Evolutionary conservation across 2,329 filamentous ascomycete species (phyloP).

Genomic region (Lecanosticta acicola): DNA sequence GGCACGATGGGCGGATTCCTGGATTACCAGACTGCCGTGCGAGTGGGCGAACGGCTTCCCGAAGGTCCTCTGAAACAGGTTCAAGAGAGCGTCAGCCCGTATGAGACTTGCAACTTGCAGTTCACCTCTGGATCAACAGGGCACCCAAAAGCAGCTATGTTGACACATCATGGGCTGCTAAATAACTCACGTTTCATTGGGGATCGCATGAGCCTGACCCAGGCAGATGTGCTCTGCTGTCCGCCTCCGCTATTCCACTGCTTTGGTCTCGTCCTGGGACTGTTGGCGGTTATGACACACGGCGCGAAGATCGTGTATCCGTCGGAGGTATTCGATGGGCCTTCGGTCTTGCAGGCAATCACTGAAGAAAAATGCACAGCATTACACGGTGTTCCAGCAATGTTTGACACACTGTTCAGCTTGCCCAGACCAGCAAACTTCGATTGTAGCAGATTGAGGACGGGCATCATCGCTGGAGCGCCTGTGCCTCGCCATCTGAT

Average conservation of each 20-base stretch:
- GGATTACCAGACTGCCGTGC: constrained; percentile 23
- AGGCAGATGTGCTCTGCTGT: constrained; percentile 67
- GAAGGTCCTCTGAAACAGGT: constrained; percentile 49
- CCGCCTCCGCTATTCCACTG: constrained; percentile 82
- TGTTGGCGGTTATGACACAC: constrained; percentile 67
- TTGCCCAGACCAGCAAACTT: constrained; percentile 45
- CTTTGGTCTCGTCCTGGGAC: constrained; percentile 72
- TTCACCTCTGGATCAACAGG: constrained; percentile 73
- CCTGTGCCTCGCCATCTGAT: constrained; percentile 70
- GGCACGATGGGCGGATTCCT: constrained; percentile 19
- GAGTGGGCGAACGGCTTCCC: constrained; percentile 46
- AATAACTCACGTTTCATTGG: constrained; percentile 41
- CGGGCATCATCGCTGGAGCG: constrained; percentile 72
- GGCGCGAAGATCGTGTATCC: constrained; percentile 73
- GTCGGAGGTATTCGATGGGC: constrained; percentile 64
- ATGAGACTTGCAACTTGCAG: constrained; percentile 67
- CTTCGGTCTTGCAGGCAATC: constrained; percentile 61
- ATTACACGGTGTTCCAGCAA: constrained; percentile 73
- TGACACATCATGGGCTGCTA: constrained; percentile 45
- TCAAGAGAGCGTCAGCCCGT: constrained; percentile 53
- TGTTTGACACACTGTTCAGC: constrained; percentile 64
- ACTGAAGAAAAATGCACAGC: constrained; percentile 52
- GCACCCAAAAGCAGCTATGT: constrained; percentile 66
- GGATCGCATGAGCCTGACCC: constrained; percentile 65
- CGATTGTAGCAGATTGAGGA: constrained; percentile 51